phyloP scores from a whole-genome alignment of 805 yeast genomes.

The Starmerella geochares region DNA sequence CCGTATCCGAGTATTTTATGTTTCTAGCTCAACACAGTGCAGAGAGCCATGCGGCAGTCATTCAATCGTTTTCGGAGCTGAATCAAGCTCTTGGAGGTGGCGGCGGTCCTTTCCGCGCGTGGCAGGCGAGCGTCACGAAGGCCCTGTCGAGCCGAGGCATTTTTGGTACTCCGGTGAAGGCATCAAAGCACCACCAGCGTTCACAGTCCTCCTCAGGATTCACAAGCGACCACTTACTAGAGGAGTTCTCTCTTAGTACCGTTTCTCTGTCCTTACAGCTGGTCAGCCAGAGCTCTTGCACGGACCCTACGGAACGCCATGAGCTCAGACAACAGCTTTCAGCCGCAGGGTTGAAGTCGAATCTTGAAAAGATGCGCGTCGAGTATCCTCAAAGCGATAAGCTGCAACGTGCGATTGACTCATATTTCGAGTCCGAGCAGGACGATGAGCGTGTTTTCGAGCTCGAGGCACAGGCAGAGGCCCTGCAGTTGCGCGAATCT shows the following conservation, averaged over 20 bases:
- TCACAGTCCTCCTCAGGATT: slow-evolving; percentile 24
- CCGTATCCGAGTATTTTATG: slow-evolving; percentile 68
- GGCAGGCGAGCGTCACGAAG: slow-evolving; percentile 57
- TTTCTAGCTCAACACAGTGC: slow-evolving; percentile 44
- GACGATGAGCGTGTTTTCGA: slow-evolving; percentile 57
- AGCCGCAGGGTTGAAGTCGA: slow-evolving; percentile 41
- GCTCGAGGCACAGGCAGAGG: slow-evolving; percentile 37
- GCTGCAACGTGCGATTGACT: slow-evolving; percentile 43
- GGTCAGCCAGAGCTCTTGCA: slow-evolving; percentile 26
- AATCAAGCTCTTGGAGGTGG: slow-evolving; percentile 3
- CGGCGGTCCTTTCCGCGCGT: slow-evolving; percentile 48
- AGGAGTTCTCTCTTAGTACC: slow-evolving; percentile 63
- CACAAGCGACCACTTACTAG: slow-evolving; percentile 45
- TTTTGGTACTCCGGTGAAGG: slow-evolving; percentile 85
- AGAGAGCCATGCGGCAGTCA: slow-evolving; percentile 37
- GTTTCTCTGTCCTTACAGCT: slow-evolving; percentile 62
- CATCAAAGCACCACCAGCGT: slow-evolving; percentile 64
- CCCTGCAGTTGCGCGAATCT: background rate
- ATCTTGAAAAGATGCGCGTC: slow-evolving; percentile 4
- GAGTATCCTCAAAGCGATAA: slow-evolving; percentile 27
- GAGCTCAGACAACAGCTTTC: slow-evolving; percentile 52
- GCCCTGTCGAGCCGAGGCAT: slow-evolving; percentile 79
- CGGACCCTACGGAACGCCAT: slow-evolving; percentile 35
- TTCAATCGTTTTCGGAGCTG: slow-evolving; percentile 39
- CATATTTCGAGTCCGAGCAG: slow-evolving; percentile 42